Base-by-base conservation (phyloP, 352 stramenopile species). In the Pythium scleroteichum region DNA sequence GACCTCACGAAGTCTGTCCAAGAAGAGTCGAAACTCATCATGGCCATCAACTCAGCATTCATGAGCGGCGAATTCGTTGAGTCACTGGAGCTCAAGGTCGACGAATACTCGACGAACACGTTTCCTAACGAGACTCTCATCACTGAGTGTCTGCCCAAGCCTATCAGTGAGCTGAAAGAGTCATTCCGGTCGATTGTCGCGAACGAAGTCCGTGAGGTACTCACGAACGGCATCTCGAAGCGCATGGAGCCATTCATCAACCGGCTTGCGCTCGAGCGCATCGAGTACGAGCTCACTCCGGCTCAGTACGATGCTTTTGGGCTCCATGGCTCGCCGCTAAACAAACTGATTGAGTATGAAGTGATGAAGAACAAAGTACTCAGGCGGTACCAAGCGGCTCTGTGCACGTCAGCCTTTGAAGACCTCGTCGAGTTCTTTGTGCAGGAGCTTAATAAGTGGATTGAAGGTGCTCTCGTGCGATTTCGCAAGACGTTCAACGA, bases 21-120 rank as follows among this genome's bases (percentile, higher is more conserved):
- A 49, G 75, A 90, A 22, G 83, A 95, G 45, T 79, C 83, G 27
- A 87, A 86, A 41, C 76, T 91, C 23, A 82, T 95, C 59, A 92
- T 95, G 83, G 88, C 85, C n/a, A 91, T 95, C 60, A 93, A 93
- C 62, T 93, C 85, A 48, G 72, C 85, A 5, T 90, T 82, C 54
- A 80, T 91, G 73, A 93, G 85, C 53, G 78, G 79, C 17, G 76
- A 90, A 46, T 92, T 93, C 62, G 69, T 92, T 38, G 71, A 75
- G 24, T 73, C 59, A 13, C 62, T 95, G 12, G 68, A 88, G 42
- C 59, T 58, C 35, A 88, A 87, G 59, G 79, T 95, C 45, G 58
- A 75, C 29, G 78, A 82, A 8, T 82, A 78, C 42, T 88, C 77
- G 7, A 22, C 40, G 0, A 49, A 45, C 3, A 70, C 59, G 16